A percentile compares a stretch with the other conserved stretches of the same genome.
These are phyloP conservation scores for Rubroboletus satanas DNA, from an alignment of 768 basidiomycete genomes.

Conservation along the genomic window DNA sequence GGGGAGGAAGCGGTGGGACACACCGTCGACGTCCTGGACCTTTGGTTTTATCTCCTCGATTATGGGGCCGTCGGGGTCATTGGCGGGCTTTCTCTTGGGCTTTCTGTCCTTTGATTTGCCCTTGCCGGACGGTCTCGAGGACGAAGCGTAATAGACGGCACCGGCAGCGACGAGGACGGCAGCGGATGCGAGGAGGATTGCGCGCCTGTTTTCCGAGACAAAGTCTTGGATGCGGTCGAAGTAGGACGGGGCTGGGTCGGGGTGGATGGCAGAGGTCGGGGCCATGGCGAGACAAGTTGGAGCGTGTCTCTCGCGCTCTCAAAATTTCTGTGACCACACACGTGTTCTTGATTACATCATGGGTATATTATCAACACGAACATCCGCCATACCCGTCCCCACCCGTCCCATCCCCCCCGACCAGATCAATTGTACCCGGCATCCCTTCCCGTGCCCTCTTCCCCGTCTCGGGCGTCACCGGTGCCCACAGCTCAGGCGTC, in stretches of 20 bases:
- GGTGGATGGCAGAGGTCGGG: conserved; percentile 9
- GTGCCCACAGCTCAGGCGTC: conserved; percentile 76
- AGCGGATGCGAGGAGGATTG: conserved; percentile 67
- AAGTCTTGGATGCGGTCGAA: conserved; percentile 65
- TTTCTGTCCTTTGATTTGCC: conserved; percentile 46
- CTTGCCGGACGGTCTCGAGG: conserved; percentile 36
- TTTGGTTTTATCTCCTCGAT: conserved; percentile 68
- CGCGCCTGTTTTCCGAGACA: conserved; percentile 74
- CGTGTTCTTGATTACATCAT: conserved; percentile 26
- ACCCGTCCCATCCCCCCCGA: conserved; percentile 5
- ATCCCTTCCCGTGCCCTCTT: conserved; percentile 26
- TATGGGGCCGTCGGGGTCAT: conserved; percentile 67
- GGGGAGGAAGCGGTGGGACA: conserved; percentile 6
- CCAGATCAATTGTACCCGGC: conserved; percentile 43
- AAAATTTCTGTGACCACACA: conserved; percentile 9
- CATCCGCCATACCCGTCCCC: conserved; percentile 28
- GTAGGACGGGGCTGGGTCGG: conserved; percentile 28
- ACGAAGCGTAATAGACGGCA: conserved; percentile 68
- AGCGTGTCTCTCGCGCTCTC: background rate
- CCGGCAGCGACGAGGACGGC: conserved; percentile 68
- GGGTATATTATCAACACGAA: conserved; percentile 27
- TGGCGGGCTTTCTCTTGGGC: conserved; percentile 51
- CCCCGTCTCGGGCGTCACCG: conserved; percentile 23
- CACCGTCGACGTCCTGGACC: conserved; percentile 34
- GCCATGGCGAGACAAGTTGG: conserved; percentile 15